These are phyloP conservation scores for Ophiostoma novo-ulmi DNA, from an alignment of 2,329 filamentous ascomycete species.

Conservation along the genomic window DNA sequence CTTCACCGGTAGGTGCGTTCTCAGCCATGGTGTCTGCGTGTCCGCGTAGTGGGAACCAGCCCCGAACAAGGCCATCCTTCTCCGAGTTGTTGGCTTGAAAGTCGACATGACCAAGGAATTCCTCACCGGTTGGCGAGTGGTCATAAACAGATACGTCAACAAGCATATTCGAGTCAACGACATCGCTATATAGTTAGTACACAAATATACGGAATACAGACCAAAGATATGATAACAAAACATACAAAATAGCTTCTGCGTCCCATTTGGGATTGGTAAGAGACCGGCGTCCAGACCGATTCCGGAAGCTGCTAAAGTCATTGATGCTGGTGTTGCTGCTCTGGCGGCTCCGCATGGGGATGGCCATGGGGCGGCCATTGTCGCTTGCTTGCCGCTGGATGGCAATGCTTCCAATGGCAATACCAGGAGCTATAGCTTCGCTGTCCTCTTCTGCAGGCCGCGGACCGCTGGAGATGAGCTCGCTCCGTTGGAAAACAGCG, in stretches of 20 bases:
- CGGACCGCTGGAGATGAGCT: conserved; percentile 87
- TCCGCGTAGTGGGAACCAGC: conserved; percentile 79
- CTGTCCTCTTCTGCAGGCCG: conserved; percentile 58
- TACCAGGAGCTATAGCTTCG: conserved; percentile 40
- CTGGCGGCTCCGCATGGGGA: conserved; percentile 93
- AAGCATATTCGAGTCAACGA: conserved; percentile 83
- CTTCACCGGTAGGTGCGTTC: conserved; percentile 75
- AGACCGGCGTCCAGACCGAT: conserved; percentile 52
- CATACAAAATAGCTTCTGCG: conserved; percentile 91
- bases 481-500: conserved; percentile 92
- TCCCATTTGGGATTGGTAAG: conserved; percentile 91
- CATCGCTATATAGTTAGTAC: conserved; percentile 58
- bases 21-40: conserved; percentile 67
- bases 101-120: conserved; percentile 86
- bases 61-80: conserved; percentile 66
- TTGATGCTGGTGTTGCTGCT: conserved; percentile 87
- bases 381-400: conserved; percentile 70
- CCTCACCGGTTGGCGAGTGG: conserved; percentile 65
- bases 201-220: neutral
- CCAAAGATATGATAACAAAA: conserved; percentile 28
- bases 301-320: conserved; percentile 58
- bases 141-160: conserved; percentile 95
- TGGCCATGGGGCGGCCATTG: conserved; percentile 79
- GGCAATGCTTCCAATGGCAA: conserved; percentile 47
- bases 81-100: conserved; percentile 62